phyloP scores from a whole-genome alignment of 2,329 filamentous ascomycete species.

The Fusarium austroafricanum region DNA sequence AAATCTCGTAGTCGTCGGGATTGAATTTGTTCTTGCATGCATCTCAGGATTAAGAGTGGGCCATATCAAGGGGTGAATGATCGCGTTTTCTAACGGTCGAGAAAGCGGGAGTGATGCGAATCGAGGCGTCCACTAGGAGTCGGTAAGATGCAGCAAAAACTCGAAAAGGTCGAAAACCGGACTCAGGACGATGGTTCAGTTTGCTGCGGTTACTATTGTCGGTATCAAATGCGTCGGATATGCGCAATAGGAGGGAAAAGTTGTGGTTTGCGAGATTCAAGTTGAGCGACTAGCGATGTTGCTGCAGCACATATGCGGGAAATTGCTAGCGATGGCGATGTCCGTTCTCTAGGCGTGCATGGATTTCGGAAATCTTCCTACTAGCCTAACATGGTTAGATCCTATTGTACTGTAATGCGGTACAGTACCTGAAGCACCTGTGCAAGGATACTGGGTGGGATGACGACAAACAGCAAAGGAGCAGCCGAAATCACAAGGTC shows the following conservation, averaged over 20 bases:
- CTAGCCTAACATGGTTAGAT: constrained; percentile 43
- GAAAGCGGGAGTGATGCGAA: constrained; percentile 13
- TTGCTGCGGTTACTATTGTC: constrained; percentile 17
- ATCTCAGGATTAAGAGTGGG: constrained; percentile 47
- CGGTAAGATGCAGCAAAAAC: constrained; percentile 7
- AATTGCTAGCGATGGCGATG: constrained; percentile 53
- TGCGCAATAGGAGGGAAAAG: constrained; percentile 23
- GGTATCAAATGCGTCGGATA: constrained; percentile 11
- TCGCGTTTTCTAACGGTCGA: constrained; percentile 31
- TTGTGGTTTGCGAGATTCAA: constrained; percentile 38
- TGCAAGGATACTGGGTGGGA: constrained; percentile 25
- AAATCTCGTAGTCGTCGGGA: constrained; percentile 27
- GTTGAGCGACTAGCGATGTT: constrained; percentile 36
- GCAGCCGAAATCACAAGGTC: constrained; percentile 22
- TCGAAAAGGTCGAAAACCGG: neutral
- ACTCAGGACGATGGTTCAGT: constrained; percentile 9
- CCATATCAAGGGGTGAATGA: constrained; percentile 44
- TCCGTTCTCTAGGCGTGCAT: constrained; percentile 41
- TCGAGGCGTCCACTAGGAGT: constrained; percentile 2
- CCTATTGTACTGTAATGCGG: constrained; percentile 31
- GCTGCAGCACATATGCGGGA: constrained; percentile 49
- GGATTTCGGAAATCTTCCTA: constrained; percentile 29
- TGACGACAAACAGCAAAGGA: constrained; percentile 23
- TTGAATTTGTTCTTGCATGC: constrained; percentile 37
- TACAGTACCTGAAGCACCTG: constrained; percentile 46